Evolutionary conservation across 1,139 yeast species (phyloP), one percentile per base, ranked within the genome.

Genomic region (Magnusiomyces ingens): DNA sequence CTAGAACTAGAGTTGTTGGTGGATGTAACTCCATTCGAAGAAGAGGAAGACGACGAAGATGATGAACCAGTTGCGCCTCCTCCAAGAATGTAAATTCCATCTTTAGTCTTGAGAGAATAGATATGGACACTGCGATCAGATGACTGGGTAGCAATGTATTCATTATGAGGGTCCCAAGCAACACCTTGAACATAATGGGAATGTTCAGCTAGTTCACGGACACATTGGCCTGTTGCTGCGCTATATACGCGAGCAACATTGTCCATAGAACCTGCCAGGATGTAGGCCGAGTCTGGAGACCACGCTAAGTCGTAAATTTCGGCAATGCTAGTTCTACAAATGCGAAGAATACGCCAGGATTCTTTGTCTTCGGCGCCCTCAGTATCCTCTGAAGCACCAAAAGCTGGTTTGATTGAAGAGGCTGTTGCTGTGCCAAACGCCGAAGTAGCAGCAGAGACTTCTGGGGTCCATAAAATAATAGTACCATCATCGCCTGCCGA

Each of bases 401-500:
- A 57, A n/a, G 56, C 55, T 22, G 49, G 43, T n/a, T 37, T 35
- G 35, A 35, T 19, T 11, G 46, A 15, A 18, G 50, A 21, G 19
- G 44, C 37, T 5, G 35, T 35, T 19, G 48, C 29, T n/a, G 50
- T 48, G 12, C 50, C 55, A 15, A 46, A 46, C 3, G 21, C 49
- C 12, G 13, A 15, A 6, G 40, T 19, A 42, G 40, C 41, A 2
- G 78, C 72, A 5, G 32, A 26, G 8, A 26, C 32, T 26, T 26
- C 32, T 2, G 79, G 71, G 46, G 74, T 75, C 99, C 99, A 93
- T 40, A 93, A 68, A 58, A 91, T 75, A 17, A 93, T 77, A 11
- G 85, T 80, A 0, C 99, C 99, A 66, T 93, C 99, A 65, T 93
- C 99, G 1, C 97, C 95, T 0, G 96, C 97, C 0, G 94, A 79